Percentiles rank a stretch among this genome's conserved stretches.
Evolutionary conservation across 2,329 filamentous ascomycete genomes (phyloP).

Genomic region (Metarhizium guizhouense): DNA sequence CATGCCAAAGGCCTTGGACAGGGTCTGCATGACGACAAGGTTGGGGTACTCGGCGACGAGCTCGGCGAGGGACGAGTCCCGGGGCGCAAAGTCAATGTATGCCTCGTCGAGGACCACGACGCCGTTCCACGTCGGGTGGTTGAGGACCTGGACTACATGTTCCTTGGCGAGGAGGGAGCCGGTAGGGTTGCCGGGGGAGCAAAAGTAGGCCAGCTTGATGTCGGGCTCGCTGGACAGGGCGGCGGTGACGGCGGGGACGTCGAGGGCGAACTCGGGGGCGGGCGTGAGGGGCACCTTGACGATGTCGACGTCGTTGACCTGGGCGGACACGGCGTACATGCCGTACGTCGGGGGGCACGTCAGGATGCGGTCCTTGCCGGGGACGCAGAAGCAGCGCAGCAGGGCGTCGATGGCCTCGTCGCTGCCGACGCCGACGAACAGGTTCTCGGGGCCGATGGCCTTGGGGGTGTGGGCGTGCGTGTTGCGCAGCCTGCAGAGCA

Average conservation of each 20-base stretch:
- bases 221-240: constrained; percentile 48
- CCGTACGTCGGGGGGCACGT: constrained; percentile 96
- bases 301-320: constrained; percentile 84
- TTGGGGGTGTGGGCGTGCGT: constrained; percentile 70
- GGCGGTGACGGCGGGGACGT: constrained; percentile 58
- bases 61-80: constrained; percentile 71
- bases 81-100: constrained; percentile 85
- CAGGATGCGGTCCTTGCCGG: constrained; percentile 80
- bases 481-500: constrained; percentile 80
- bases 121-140: constrained; percentile 91
- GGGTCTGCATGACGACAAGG: constrained; percentile 92
- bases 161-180: constrained; percentile 67
- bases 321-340: constrained; percentile 93
- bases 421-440: constrained; percentile 92
- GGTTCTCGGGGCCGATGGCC: constrained; percentile 65
- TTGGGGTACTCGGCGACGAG: constrained; percentile 93
- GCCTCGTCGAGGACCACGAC: constrained; percentile 91
- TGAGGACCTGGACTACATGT: constrained; percentile 64
- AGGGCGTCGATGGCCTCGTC: constrained; percentile 96
- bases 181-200: constrained; percentile 92
- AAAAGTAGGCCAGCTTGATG: constrained; percentile 88
- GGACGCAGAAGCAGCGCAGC: constrained; percentile 84
- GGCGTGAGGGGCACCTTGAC: constrained; percentile 76
- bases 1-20: constrained; percentile 96
- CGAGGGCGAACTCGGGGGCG: constrained; percentile 63